Percentiles rank a stretch among this genome's conserved stretches.
These are phyloP conservation scores for Pseudogymnoascus sp. DNA, from an alignment of 2,329 filamentous ascomycete genomes.

Conservation along the genomic window DNA sequence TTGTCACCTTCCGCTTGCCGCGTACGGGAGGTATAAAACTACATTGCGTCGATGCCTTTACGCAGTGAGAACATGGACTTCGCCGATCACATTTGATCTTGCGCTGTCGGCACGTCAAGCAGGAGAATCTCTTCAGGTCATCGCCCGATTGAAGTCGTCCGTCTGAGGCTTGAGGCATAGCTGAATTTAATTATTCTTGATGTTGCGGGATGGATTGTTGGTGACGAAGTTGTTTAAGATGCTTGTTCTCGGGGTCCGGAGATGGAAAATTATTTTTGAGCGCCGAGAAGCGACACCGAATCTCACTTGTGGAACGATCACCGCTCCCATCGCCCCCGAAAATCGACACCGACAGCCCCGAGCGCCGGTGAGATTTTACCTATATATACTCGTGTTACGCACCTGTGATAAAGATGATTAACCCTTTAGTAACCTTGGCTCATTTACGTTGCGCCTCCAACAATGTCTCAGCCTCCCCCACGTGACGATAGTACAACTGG, in stretches of 20 bases:
- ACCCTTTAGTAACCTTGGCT: neutral
- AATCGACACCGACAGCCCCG: neutral
- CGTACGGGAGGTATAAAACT: conserved; percentile 25
- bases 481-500: conserved; percentile 12
- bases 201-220: neutral
- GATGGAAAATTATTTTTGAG: conserved; percentile 17
- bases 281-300: conserved; percentile 16
- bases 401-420: neutral
- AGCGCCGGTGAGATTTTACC: neutral
- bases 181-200: neutral
- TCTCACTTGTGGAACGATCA: neutral
- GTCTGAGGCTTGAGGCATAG: neutral
- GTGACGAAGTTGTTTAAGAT: neutral
- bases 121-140: conserved; percentile 21
- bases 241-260: conserved; percentile 17
- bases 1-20: conserved; percentile 24
- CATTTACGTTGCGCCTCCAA: conserved; percentile 8
- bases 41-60: conserved; percentile 32
- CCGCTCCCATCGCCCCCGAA: neutral
- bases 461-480: conserved; percentile 10
- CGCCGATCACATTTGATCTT: conserved; percentile 37
- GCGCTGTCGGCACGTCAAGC: conserved; percentile 31
- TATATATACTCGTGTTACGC: neutral
- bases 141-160: conserved; percentile 6
- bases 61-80: conserved; percentile 37